Percentiles rank a stretch among this genome's conserved stretches.
Evolutionary conservation across 306 rosid genomes (phyloP).

Genomic region (Cucumis melo): DNA sequence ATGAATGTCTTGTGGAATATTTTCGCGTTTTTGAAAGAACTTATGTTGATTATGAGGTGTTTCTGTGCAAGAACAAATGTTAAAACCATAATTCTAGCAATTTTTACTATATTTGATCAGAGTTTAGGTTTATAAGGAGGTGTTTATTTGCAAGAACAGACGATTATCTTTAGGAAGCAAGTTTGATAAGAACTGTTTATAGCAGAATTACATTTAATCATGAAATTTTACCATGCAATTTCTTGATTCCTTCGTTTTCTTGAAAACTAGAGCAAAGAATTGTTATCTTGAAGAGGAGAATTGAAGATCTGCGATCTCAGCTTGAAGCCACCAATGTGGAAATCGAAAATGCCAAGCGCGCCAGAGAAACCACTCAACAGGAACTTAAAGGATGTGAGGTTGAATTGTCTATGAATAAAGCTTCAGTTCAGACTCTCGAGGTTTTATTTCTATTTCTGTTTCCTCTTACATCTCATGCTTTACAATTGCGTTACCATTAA

Average conservation of each 20-base stretch:
- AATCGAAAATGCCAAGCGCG: slow-evolving; percentile 53
- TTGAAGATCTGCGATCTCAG: slow-evolving; percentile 45
- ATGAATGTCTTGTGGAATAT: not conserved
- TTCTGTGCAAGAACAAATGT: not conserved
- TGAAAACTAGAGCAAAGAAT: slow-evolving; percentile 49
- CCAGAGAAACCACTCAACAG: slow-evolving; percentile 56
- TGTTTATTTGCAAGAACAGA: not conserved
- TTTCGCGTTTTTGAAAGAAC: not conserved
- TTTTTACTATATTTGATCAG: not conserved
- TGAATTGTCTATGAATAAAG: slow-evolving; percentile 38
- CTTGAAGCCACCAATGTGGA: slow-evolving; percentile 29
- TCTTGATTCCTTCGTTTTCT: not conserved
- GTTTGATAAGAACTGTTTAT: not conserved
- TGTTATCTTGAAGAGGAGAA: slow-evolving; percentile 42
- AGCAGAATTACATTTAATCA: too few species aligned
- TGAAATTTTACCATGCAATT: not conserved
- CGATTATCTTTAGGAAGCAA: too few species aligned
- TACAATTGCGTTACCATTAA: not conserved
- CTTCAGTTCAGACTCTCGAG: slow-evolving; percentile 54
- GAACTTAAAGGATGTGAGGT: slow-evolving; percentile 74
- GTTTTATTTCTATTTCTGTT: slow-evolving; percentile 11
- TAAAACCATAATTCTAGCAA: not conserved
- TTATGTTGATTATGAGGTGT: not conserved
- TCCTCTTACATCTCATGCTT: not conserved
- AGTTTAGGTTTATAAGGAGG: slow-evolving; percentile 28